A percentile compares a stretch with the other conserved stretches of the same genome.
Conservation (phyloP, 352 stramenopile genomes). For the Phytophthora europaea region DNA sequence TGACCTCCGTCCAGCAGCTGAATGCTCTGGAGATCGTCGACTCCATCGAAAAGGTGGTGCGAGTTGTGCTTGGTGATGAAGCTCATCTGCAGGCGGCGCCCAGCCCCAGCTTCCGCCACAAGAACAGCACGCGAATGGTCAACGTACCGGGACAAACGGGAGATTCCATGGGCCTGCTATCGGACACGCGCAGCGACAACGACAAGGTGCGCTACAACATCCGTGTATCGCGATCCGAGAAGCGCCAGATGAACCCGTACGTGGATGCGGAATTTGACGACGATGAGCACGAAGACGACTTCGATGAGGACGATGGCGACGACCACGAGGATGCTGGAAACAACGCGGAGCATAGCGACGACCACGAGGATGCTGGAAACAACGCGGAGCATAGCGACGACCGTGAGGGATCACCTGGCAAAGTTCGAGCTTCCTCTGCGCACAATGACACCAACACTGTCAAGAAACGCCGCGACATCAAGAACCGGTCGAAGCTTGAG, state of each 20-base stretch:
- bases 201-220: slow-evolving; percentile 85
- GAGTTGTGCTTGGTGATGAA: slow-evolving; percentile 80
- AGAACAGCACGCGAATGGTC: slow-evolving; percentile 74
- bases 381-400: slow-evolving; percentile 19
- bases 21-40: slow-evolving; percentile 75
- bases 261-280: slow-evolving; percentile 45
- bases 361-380: slow-evolving; percentile 11
- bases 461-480: slow-evolving; percentile 71
- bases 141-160: slow-evolving; percentile 37
- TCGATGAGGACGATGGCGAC: slow-evolving; percentile 40
- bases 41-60: slow-evolving; percentile 82
- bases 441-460: slow-evolving; percentile 37
- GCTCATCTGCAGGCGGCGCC: slow-evolving; percentile 60
- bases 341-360: no score
- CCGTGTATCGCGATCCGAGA: slow-evolving; percentile 62
- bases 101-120: slow-evolving; percentile 67
- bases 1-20: slow-evolving; percentile 49
- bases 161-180: slow-evolving; percentile 36
- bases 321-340: no score
- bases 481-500: slow-evolving; percentile 67
- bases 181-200: slow-evolving; percentile 56
- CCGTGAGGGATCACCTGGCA: not conserved
- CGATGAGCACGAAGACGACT: slow-evolving; percentile 38
- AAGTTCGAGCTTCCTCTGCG: not conserved
- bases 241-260: slow-evolving; percentile 75